These are phyloP conservation scores for Pseudomassariella vexata DNA, from an alignment of 2,329 filamentous ascomycete genomes.

Conservation along the genomic window DNA sequence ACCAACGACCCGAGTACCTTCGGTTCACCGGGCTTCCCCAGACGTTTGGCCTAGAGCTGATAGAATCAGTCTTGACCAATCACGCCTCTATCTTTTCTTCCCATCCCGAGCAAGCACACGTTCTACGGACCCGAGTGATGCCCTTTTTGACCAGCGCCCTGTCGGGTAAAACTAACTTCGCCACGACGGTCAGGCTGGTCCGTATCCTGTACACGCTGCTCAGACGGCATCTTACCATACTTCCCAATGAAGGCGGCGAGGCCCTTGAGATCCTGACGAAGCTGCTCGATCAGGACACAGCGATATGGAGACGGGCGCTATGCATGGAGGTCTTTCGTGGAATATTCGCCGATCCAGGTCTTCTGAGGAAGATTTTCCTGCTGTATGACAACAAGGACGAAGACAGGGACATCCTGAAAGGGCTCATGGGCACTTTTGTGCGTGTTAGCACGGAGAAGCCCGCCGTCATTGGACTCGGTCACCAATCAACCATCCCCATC, in stretches of 20 bases:
- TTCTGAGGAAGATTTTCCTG: constrained; percentile 74
- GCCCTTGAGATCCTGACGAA: constrained; percentile 77
- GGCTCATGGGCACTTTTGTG: constrained; percentile 84
- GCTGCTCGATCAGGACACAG: constrained; percentile 79
- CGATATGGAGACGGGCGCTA: constrained; percentile 79
- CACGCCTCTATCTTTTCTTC: constrained; percentile 73
- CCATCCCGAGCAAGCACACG: constrained; percentile 75
- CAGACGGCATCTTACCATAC: constrained; percentile 67
- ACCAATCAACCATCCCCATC: constrained; percentile 78
- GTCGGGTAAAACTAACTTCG: constrained; percentile 72
- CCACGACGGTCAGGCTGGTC: constrained; percentile 74
- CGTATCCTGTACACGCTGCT: constrained; percentile 80
- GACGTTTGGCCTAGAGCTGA: constrained; percentile 82
- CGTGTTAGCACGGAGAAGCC: constrained; percentile 89
- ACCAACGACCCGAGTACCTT: constrained; percentile 76
- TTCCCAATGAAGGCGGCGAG: constrained; percentile 76
- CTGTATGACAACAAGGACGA: constrained; percentile 71
- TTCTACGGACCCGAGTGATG: constrained; percentile 73
- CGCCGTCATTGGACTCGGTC: constrained; percentile 77
- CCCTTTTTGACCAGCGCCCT: constrained; percentile 75
- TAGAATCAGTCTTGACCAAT: constrained; percentile 84
- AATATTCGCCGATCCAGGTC: constrained; percentile 73
- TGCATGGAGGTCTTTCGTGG: constrained; percentile 89
- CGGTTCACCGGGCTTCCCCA: constrained; percentile 72
- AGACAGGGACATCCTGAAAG: constrained; percentile 71